A percentile compares a stretch with the other conserved stretches of the same genome.
phyloP scores from a whole-genome alignment of 257 asterid species.

The Leonotis leonurus region DNA sequence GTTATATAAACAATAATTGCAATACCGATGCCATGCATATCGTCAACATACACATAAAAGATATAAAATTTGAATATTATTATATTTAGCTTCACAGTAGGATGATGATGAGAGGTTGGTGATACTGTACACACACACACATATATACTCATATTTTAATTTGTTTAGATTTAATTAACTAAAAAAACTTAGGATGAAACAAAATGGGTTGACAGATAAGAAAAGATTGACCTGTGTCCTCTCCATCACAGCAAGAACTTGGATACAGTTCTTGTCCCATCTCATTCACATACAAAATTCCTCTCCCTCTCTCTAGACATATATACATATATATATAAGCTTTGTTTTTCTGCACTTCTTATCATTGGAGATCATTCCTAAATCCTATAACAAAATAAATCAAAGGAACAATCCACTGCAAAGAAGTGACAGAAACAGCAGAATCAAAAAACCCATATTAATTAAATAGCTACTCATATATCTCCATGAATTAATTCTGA shows the following conservation, averaged over 20 bases:
- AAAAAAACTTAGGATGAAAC: conserved; percentile 7
- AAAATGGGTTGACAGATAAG: conserved; percentile 52
- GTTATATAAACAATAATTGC: conserved; percentile 8
- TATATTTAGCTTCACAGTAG: too few species aligned
- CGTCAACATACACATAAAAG: background rate
- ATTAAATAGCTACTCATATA: conserved; percentile 4
- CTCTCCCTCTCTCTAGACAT: background rate
- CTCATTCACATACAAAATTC: conserved; percentile 19
- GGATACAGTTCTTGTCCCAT: conserved; percentile 40
- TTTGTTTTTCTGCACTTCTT: conserved; percentile 11
- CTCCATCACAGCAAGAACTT: conserved; percentile 35
- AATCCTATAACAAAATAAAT: conserved; percentile 3
- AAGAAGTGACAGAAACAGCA: background rate
- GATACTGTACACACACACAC: too few species aligned
- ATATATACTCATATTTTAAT: background rate
- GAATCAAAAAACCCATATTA: background rate
- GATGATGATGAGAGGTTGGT: background rate
- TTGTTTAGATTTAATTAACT: background rate
- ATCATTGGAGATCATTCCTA: conserved; percentile 14
- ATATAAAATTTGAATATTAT: too few species aligned
- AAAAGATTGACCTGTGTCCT: conserved; percentile 73
- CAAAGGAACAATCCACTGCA: background rate
- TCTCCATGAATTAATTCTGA: conserved; percentile 17
- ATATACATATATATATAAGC: too few species aligned
- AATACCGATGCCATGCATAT: conserved; percentile 21